Evolutionary conservation across 441 rosid genomes (phyloP), one percentile per base, ranked within the genome.

Genomic region (Croton setiger): DNA sequence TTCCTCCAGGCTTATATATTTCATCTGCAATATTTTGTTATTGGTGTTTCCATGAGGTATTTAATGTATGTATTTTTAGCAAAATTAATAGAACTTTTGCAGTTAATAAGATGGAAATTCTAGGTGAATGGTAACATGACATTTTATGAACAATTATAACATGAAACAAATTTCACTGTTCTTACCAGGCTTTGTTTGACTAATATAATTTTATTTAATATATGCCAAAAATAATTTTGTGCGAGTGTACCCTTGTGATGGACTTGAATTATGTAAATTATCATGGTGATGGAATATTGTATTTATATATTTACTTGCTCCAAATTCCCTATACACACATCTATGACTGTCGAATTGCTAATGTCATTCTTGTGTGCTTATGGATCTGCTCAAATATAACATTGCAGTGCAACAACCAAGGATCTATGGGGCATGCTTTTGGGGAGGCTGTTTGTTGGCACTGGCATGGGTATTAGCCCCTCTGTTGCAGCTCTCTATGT

Each of bases 401-500:
- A 70, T 44, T 79, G 78, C 87, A 93, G 98, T 80, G 98, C 96
- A 39, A 71, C 78, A 68, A 71, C 92, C 61, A 83, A 82, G 74
- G 83, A 74, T 64, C 82, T 91, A 52, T 76, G 70, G 76, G 90
- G 93, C 43, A 91, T 93, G 98, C 95, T 93, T 65, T 73, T 93
- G 35, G 98, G 98, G 72, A 84, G 97, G 79, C 78, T 93, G 67
- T 74, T 91, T 73, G 98, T 93, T 80, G 98, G 98, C 71, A 85
- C 82, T 70, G 98, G 98, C 69, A 86, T 93, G 91, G 97, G 98
- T 70, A 70, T 93, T 69, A 95, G 97, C n/a, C 97, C 98, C 17
- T 84, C 98, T 59, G 95, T 91, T 76, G 91, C 93, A 39, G 75
- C 96, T 77, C 96, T 93, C 72, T 93, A 93, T 56, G 95, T 93